Base-by-base conservation (phyloP, 78 protist species). In the Dictyostelium brefeldianum region DNA sequence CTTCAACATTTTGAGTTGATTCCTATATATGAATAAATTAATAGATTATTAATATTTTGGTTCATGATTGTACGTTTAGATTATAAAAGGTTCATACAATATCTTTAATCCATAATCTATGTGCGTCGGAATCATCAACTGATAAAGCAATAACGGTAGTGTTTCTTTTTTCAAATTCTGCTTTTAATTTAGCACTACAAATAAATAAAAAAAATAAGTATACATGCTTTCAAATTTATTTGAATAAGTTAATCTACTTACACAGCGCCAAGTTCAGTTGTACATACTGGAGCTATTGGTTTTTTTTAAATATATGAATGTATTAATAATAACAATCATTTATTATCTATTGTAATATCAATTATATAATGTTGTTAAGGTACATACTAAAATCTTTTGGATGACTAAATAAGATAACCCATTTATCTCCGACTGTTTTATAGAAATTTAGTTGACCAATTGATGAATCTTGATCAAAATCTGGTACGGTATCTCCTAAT, bases 191-290 rank as follows among this genome's bases (percentile, higher is more conserved):
- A 4, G 97, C 97, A 65, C 73, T 65, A 10, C 25, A 25, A 9
- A 51, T 51, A 1, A 51, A 51, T 4, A 51, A 51, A 51, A 14
- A 12, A n/a, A n/a, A n/a, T n/a, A n/a, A n/a, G n/a, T n/a, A n/a
- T n/a, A n/a, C n/a, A n/a, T n/a, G n/a, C n/a, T n/a, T n/a, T n/a
- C n/a, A n/a, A n/a, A n/a, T n/a, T n/a, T n/a, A n/a, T n/a, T n/a
- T n/a, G n/a, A n/a, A n/a, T 36, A 36, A 36, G 43, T 36, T n/a
- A n/a, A n/a, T 3, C 43, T 36, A 62, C 73, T 5, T 65, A 65
- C 46, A 95, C 95, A 27, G 65, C 9, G 31, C 97, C 98, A 5
- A 97, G 75, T 82, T 96, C 98, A n/a, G 98, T 97, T 5, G 98
- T 97, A 89, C 98, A 96, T 50, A 95, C 91, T 81, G 95, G 96